phyloP scores from a whole-genome alignment of 257 asterid species.

The Scutellaria galericulata region DNA sequence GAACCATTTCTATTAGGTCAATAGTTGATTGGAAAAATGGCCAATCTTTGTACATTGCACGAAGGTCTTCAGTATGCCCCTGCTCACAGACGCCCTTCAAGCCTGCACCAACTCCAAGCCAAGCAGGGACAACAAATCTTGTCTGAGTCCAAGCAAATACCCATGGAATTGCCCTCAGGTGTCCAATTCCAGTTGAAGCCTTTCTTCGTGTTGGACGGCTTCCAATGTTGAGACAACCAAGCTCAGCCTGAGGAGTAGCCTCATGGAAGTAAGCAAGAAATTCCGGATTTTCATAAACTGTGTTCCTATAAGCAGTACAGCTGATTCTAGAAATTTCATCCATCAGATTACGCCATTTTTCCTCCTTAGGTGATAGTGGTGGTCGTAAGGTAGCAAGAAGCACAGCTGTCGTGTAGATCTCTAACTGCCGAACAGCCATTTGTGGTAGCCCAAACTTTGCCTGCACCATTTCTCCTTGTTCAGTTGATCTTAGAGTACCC shows the following conservation, averaged over 20 bases:
- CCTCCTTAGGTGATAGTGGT: conserved; percentile 78
- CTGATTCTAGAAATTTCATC: conserved; percentile 86
- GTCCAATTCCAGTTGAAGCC: conserved; percentile 69
- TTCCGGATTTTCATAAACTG: conserved; percentile 86
- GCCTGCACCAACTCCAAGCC: conserved; percentile 99
- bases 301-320: conserved; percentile 68
- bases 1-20: conserved; percentile 92
- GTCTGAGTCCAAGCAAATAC: conserved; percentile 98
- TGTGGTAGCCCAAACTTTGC: conserved; percentile 96
- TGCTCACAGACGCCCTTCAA: conserved; percentile 76
- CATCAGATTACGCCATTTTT: conserved; percentile 90
- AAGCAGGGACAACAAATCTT: conserved; percentile 88
- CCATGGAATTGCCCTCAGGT: conserved; percentile 95
- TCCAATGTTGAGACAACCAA: conserved; percentile 89
- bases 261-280: conserved; percentile 88
- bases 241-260: conserved; percentile 98
- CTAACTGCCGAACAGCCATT: conserved; percentile 92
- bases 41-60: conserved; percentile 94
- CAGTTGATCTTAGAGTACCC: conserved; percentile 94
- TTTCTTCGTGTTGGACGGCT: conserved; percentile 94
- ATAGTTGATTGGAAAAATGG: conserved; percentile 90
- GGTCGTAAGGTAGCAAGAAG: conserved; percentile 90
- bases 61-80: conserved; percentile 76
- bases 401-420: conserved; percentile 93
- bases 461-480: conserved; percentile 99